Evolutionary conservation across 78 protist genomes (phyloP).

Genomic region (Dictyostelium brefeldianum): DNA sequence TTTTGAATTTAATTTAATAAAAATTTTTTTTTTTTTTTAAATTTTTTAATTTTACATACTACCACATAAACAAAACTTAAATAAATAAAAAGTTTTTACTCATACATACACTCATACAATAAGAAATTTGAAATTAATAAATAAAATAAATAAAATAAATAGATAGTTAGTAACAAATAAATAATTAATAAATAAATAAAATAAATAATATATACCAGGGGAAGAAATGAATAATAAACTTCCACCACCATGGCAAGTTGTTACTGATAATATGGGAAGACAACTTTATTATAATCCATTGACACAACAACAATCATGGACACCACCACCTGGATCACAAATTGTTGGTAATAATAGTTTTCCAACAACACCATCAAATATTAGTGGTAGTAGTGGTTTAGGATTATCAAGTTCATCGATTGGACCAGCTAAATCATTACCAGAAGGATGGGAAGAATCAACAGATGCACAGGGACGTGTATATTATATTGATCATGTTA

Average conservation of each 20-base stretch:
- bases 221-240: not conserved
- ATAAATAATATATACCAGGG: not conserved
- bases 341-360: not conserved
- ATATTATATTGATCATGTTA: slow-evolving; percentile 63
- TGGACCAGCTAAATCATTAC: slow-evolving; percentile 27
- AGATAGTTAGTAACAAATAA: too few relatives aligned
- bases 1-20: too few relatives aligned
- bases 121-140: not conserved
- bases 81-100: too few relatives aligned
- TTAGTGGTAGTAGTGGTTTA: not conserved
- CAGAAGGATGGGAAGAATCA: slow-evolving; percentile 79
- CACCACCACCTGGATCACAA: slow-evolving; percentile 14
- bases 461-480: slow-evolving; percentile 62
- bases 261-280: slow-evolving; percentile 43
- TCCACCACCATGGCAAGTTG: slow-evolving; percentile 67
- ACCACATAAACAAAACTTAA: too few relatives aligned
- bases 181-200: too few relatives aligned
- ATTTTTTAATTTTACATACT: too few relatives aligned
- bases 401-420: slow-evolving; percentile 21
- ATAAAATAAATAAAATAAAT: not conserved
- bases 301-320: slow-evolving; percentile 52
- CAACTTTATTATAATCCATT: slow-evolving; percentile 45
- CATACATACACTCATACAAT: not conserved
- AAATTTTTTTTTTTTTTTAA: too few relatives aligned
- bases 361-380: slow-evolving; percentile 10